A percentile compares a stretch with the other conserved stretches of the same genome.
Conservation (phyloP, 2,329 filamentous ascomycete species). For the Fusarium sp. region DNA sequence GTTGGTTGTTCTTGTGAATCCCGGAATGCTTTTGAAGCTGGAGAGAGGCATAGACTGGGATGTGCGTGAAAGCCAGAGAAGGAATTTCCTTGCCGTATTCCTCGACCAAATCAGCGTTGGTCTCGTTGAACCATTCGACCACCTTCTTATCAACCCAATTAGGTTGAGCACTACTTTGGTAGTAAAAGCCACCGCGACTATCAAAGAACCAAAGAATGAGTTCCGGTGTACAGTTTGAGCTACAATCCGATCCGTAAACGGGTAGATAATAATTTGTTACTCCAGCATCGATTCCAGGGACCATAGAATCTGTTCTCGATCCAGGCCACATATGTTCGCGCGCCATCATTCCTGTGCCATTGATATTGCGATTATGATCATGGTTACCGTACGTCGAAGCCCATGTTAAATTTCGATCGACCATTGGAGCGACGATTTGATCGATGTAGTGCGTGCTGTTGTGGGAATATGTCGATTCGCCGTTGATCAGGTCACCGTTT, state of each 20-base stretch:
- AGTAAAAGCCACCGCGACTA: constrained; percentile 66
- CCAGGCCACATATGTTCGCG: constrained; percentile 43
- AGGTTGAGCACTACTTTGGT: constrained; percentile 51
- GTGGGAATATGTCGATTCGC: constrained; percentile 66
- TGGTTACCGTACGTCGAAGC: constrained; percentile 78
- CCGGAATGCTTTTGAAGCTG: constrained; percentile 42
- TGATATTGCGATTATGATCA: constrained; percentile 66
- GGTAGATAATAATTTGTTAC: constrained; percentile 59
- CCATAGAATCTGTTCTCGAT: constrained; percentile 43
- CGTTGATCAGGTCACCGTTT: constrained; percentile 77
- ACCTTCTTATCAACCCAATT: constrained; percentile 60
- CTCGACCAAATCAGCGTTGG: constrained; percentile 48
- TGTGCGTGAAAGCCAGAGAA: constrained; percentile 63
- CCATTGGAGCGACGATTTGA: constrained; percentile 66
- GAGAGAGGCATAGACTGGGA: constrained; percentile 52
- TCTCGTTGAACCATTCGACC: constrained; percentile 58
- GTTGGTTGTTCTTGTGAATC: constrained; percentile 54
- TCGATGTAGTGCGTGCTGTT: constrained; percentile 68
- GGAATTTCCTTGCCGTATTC: constrained; percentile 53
- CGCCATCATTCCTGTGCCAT: constrained; percentile 30
- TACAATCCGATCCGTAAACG: constrained; percentile 52
- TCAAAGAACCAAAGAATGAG: constrained; percentile 77
- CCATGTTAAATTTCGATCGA: constrained; percentile 66
- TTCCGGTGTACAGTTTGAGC: constrained; percentile 49
- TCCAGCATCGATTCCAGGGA: constrained; percentile 42